Evolutionary conservation across 2,329 filamentous ascomycete genomes (phyloP), one percentile per base, ranked within the genome.

Genomic region (Dissoconium aciculare): DNA sequence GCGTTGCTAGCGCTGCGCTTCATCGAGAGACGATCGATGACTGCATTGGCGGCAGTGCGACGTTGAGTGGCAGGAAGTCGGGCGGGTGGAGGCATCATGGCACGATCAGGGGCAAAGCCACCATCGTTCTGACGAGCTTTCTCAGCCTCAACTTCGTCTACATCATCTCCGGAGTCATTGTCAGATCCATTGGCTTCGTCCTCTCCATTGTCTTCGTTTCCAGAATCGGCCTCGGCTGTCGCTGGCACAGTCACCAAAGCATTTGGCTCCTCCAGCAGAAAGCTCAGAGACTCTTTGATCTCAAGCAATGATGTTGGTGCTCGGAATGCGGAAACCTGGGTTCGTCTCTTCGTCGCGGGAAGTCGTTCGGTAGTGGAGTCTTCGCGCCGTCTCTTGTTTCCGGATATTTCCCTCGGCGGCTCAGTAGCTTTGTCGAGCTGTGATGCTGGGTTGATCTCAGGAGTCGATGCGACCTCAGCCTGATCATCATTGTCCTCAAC

Each of bases 251-350:
- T 40, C 11, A 34, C 19, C 1, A 27, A 30, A 15, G 40, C 28
- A 28, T 61, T 49, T 11, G 63, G 63, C 23, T 70, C 68, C 30
- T 92, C 84, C 11, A 93, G 74, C 6, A 94, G 66, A 53, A 78
- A 80, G 4, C 81, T 91, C 5, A 94, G 62, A 0, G 80, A 82
- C 51, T 87, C 73, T 34, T 83, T 74, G 39, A 94, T 78, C 47
- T 94, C 82, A 15, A 74, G 72, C 6, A 92, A 61, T 11, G 75
- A 79, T 4, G 76, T 66, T 0, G 84, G 82, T 45, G 75, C 83
- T 54, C 58, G 27, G 57, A 58, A 53, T 4, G 50, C 48, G 11
- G 71, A 60, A 5, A 42, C 37, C 14, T 45, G 38, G 5, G 43
- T 48, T 9, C 51, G 42, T 6, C 50, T 45, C 35, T 45, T 39